phyloP scores from a whole-genome alignment of 371 early-diverging fungal species.

The Furculomyces boomerangus region DNA sequence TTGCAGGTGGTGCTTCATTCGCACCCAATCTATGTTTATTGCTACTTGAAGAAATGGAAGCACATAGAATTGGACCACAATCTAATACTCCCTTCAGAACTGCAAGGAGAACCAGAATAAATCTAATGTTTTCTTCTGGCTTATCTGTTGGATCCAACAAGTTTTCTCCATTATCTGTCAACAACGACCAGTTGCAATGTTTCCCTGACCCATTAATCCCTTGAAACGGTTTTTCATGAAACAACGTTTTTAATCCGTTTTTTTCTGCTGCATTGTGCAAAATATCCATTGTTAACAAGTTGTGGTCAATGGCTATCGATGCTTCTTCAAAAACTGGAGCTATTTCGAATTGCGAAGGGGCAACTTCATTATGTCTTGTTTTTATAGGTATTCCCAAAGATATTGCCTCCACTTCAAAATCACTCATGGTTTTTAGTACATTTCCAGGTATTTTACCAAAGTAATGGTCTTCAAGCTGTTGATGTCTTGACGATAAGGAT shows the following conservation, averaged over 20 bases:
- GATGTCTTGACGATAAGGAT: conserved; percentile 87
- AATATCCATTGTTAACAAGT: conserved; percentile 91
- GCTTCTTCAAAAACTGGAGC: conserved; percentile 96
- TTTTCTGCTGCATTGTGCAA: conserved; percentile 91
- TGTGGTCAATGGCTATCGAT: conserved; percentile 94
- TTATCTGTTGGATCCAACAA: conserved; percentile 80
- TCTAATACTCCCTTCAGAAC: conserved; percentile 75
- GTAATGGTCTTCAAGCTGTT: conserved; percentile 97
- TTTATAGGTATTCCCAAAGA: conserved; percentile 93
- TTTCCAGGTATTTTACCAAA: conserved; percentile 92
- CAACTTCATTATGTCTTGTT: conserved; percentile 99
- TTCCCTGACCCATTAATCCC: conserved; percentile 97
- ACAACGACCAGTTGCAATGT: conserved; percentile 98
- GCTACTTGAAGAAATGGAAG: conserved; percentile 75
- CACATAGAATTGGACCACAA: conserved; percentile 75
- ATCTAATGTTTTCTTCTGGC: conserved; percentile 91
- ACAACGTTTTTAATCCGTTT: conserved; percentile 87
- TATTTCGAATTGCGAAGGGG: conserved; percentile 93
- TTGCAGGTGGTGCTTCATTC: conserved; percentile 94
- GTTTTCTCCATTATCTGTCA: conserved; percentile 87
- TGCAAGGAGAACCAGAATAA: conserved; percentile 83
- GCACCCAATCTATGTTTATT: conserved; percentile 97
- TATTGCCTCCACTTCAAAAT: conserved; percentile 82
- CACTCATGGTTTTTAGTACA: conserved; percentile 78
- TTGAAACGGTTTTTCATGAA: conserved; percentile 98